Evolutionary conservation across 2,329 filamentous ascomycete species (phyloP).

Genomic region (Xylaria sp.): DNA sequence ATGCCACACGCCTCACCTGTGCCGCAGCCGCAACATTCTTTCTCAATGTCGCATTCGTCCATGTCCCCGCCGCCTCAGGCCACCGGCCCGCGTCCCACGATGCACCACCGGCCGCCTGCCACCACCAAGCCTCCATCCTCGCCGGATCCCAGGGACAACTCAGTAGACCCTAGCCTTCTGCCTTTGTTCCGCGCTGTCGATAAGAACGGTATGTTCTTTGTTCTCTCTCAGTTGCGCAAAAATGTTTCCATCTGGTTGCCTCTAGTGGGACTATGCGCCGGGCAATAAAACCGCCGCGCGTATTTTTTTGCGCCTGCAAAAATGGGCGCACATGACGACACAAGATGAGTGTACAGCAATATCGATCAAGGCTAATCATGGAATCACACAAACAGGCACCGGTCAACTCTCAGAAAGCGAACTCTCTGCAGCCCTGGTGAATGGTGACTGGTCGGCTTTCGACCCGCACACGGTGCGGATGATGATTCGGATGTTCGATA

Average conservation of each 20-base stretch:
- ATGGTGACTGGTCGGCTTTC: conserved; percentile 93
- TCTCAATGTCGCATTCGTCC: conserved; percentile 22
- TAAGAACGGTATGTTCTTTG: conserved; percentile 58
- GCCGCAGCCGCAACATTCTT: too few species aligned
- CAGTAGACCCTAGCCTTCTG: conserved; percentile 67
- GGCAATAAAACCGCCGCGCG: background rate
- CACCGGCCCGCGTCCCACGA: conserved; percentile 37
- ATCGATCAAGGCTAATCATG: conserved; percentile 7
- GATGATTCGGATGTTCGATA: conserved; percentile 99
- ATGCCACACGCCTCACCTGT: conserved; percentile 2
- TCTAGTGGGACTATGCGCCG: background rate
- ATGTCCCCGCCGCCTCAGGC: conserved; percentile 49
- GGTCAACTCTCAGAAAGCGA: conserved; percentile 82
- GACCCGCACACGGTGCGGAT: conserved; percentile 91
- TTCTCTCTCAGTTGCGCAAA: background rate
- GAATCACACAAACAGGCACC: conserved; percentile 44
- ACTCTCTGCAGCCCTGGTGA: conserved; percentile 84
- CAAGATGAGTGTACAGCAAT: too few species aligned
- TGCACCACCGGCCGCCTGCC: conserved; percentile 49
- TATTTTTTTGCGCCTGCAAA: background rate
- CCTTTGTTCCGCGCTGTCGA: conserved; percentile 89
- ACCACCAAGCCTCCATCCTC: conserved; percentile 61
- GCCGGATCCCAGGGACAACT: conserved; percentile 48
- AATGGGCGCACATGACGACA: background rate
- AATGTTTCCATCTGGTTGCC: background rate